Base-by-base conservation (phyloP, 2,329 filamentous ascomycete genomes). In the Aureobasidium namibiae region DNA sequence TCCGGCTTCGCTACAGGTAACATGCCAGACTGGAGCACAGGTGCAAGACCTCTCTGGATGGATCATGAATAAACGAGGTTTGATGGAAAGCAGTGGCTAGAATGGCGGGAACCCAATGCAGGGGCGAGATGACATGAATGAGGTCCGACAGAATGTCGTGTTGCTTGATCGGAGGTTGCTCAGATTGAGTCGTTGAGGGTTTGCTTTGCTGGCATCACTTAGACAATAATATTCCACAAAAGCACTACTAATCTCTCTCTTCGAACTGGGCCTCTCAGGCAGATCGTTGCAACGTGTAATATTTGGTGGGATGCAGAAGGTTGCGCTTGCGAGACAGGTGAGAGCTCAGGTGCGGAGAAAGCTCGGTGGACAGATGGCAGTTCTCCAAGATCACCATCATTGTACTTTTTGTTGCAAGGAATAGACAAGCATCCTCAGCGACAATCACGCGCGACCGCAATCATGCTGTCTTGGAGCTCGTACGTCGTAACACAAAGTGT, bases 401-500 rank as follows among this genome's bases (percentile, higher is more conserved):
- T 52, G 48, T 52, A 52, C 48, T 38, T 38, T 52, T 29, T 38
- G 4, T 36, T 16, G 31, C 10, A 23, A 11, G 29, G 5, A 31
- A 31, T 31, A 2, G 8, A 44, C 10, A 44, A 21, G 13, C 49
- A 18, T 21, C 4, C 16, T 0, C 16, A n/a, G 23, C 26, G n/a
- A 21, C 10, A 21, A 1, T 3, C 39, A 29, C 24, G 8, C 50
- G n/a, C 44, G 24, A 36, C 45, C 24, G 56, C 48, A 44, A 53
- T 11, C 39, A 60, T 60, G 58, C 6, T 54, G 18, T 60, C 58
- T n/a, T 56, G 58, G 58, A 42, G 42, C 48, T 48, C 49, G 58
- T 60, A 53, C 7, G 57, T 59, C n/a, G 38, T 18, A 53, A 16
- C 4, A n/a, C 3, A 16, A 31, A 21, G 9, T 26, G 29, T 13